Conservation (phyloP, 2,329 filamentous ascomycete genomes). For the Trichoderma koningii region DNA sequence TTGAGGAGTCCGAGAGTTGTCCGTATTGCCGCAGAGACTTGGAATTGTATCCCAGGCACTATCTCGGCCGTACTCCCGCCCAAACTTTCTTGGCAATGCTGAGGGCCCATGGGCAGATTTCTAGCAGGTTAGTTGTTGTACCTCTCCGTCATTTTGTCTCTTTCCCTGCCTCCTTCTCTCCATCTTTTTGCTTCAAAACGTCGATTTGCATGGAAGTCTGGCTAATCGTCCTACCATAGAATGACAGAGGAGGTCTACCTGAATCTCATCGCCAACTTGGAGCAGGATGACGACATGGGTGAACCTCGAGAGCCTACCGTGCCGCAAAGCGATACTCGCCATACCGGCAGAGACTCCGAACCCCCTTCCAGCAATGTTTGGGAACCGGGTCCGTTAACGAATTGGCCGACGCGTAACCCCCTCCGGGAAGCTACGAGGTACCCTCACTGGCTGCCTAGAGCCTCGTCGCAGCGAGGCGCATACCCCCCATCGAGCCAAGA, state of each 20-base stretch:
- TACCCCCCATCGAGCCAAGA: constrained; percentile 11
- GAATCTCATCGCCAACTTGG: constrained; percentile 28
- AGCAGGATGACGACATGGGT: constrained; percentile 29
- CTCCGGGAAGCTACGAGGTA: constrained; percentile 4
- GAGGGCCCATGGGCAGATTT: constrained; percentile 33
- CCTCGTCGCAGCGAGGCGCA: constrained; percentile 3
- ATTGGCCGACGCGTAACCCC: constrained; percentile 20
- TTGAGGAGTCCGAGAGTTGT: constrained; percentile 63
- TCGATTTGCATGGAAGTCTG: neutral
- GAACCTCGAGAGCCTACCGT: constrained; percentile 27
- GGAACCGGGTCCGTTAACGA: neutral
- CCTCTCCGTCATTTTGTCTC: neutral
- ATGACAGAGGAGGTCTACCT: constrained; percentile 32
- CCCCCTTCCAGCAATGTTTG: neutral
- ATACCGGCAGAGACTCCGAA: constrained; percentile 26
- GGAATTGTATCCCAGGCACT: constrained; percentile 48
- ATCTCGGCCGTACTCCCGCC: constrained; percentile 28
- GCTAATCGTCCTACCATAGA: constrained; percentile 10
- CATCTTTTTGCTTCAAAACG: too few species aligned
- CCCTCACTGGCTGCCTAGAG: constrained; percentile 14
- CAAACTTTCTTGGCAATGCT: constrained; percentile 40
- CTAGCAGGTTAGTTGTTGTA: constrained; percentile 30
- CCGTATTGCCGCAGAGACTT: constrained; percentile 66
- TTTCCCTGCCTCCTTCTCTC: neutral
- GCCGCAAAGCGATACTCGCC: constrained; percentile 36